Percentiles rank a stretch among this genome's conserved stretches.
phyloP scores from a whole-genome alignment of 331 rosid genomes.

The Phaseolus coccineus region DNA sequence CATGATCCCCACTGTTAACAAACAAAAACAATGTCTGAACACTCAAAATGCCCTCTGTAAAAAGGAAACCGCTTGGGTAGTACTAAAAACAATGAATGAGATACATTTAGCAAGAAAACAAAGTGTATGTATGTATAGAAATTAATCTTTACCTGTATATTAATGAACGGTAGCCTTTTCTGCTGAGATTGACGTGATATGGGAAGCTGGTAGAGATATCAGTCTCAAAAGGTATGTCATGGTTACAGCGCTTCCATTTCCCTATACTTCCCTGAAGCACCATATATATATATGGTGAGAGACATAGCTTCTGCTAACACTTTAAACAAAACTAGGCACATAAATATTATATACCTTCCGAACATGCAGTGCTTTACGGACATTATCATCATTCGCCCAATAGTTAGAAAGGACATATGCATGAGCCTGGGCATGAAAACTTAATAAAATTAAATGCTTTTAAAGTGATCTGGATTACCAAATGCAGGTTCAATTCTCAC shows the following conservation, averaged over 20 bases:
- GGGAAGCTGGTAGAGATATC: background rate
- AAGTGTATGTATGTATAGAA: too few relatives aligned
- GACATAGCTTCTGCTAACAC: background rate
- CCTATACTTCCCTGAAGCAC: slow-evolving; percentile 42
- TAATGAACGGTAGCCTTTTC: slow-evolving; percentile 25
- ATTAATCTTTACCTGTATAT: slow-evolving; percentile 46
- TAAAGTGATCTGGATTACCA: too few relatives aligned
- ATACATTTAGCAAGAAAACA: background rate
- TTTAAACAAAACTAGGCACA: background rate
- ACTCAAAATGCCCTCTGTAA: background rate
- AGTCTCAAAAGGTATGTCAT: background rate
- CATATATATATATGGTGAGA: too few relatives aligned
- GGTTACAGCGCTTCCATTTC: slow-evolving; percentile 45
- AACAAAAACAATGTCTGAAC: background rate
- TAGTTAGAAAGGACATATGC: background rate
- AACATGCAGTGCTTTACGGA: slow-evolving; percentile 38
- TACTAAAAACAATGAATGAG: background rate
- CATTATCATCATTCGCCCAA: slow-evolving; percentile 40
- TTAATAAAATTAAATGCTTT: background rate
- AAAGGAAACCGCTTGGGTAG: too few relatives aligned
- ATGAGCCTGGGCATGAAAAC: background rate
- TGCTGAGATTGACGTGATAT: slow-evolving; percentile 41
- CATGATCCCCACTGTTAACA: slow-evolving; percentile 59
- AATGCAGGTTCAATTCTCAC: too few relatives aligned
- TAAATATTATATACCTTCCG: slow-evolving; percentile 37